These are phyloP conservation scores for Sarcodon sp. DNA, from an alignment of 768 basidiomycete species.

Conservation along the genomic window DNA sequence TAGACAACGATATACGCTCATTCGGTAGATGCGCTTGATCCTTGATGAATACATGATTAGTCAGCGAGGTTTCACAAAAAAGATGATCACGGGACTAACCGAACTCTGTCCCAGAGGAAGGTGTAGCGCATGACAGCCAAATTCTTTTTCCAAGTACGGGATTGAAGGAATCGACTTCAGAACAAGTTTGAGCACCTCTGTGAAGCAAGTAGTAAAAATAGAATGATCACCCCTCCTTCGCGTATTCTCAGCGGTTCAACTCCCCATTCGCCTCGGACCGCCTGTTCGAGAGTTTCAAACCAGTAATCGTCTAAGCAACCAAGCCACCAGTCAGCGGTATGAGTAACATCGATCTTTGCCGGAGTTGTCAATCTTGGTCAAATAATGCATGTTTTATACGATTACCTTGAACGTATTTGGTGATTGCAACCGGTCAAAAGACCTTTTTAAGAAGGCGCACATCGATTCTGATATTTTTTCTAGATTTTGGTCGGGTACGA, in stretches of 20 bases:
- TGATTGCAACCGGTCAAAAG: slow-evolving; percentile 50
- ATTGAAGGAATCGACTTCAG: slow-evolving; percentile 84
- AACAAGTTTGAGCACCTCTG: background rate
- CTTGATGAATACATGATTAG: slow-evolving; percentile 20
- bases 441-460: slow-evolving; percentile 37
- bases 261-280: slow-evolving; percentile 82
- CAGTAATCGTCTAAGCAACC: slow-evolving; percentile 76
- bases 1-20: slow-evolving; percentile 79
- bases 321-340: slow-evolving; percentile 94
- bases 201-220: background rate
- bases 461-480: slow-evolving; percentile 53
- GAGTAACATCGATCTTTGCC: slow-evolving; percentile 59
- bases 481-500: slow-evolving; percentile 88
- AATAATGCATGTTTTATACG: background rate
- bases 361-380: background rate
- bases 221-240: slow-evolving; percentile 73
- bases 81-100: slow-evolving; percentile 27
- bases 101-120: slow-evolving; percentile 90
- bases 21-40: slow-evolving; percentile 91
- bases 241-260: slow-evolving; percentile 76
- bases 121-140: slow-evolving; percentile 81
- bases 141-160: slow-evolving; percentile 87
- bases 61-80: background rate
- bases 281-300: slow-evolving; percentile 76
- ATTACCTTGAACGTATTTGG: slow-evolving; percentile 61